Conservation (phyloP, 208 protist species). For the Leishmania martiniquensis region DNA sequence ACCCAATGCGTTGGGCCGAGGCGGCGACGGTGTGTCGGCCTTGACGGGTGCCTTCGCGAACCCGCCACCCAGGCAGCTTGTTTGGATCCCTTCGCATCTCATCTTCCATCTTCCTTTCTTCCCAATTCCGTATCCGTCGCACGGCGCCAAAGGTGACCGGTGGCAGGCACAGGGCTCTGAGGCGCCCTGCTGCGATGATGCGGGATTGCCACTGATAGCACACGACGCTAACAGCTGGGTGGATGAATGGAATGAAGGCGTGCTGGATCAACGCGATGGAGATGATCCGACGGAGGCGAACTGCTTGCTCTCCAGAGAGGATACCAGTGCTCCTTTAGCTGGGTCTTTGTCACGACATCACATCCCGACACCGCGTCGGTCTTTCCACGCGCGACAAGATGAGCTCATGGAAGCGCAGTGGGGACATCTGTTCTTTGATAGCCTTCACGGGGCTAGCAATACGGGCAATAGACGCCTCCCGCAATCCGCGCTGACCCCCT, state of each 20-base stretch:
- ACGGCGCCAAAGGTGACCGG: background rate
- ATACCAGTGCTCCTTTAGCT: too few relatives aligned
- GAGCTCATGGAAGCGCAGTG: background rate
- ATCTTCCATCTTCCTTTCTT: conserved; percentile 37
- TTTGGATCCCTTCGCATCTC: conserved; percentile 31
- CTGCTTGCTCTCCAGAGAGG: background rate
- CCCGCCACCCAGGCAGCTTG: background rate
- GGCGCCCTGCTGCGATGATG: background rate
- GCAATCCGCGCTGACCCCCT: background rate
- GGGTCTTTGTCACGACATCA: background rate
- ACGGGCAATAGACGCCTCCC: background rate
- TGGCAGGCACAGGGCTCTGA: background rate
- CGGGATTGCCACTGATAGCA: background rate
- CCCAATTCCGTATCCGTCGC: conserved; percentile 18
- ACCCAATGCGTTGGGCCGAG: background rate
- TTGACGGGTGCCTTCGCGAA: background rate
- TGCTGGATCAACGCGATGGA: background rate
- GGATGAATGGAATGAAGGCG: background rate
- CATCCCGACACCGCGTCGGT: background rate
- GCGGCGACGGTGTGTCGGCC: background rate
- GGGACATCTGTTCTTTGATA: background rate
- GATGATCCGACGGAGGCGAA: background rate
- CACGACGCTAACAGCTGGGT: background rate
- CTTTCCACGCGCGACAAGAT: background rate
- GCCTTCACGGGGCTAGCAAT: background rate